Conservation (phyloP, 148 eudicot species). For the Amaranthus hypochondriacus region DNA sequence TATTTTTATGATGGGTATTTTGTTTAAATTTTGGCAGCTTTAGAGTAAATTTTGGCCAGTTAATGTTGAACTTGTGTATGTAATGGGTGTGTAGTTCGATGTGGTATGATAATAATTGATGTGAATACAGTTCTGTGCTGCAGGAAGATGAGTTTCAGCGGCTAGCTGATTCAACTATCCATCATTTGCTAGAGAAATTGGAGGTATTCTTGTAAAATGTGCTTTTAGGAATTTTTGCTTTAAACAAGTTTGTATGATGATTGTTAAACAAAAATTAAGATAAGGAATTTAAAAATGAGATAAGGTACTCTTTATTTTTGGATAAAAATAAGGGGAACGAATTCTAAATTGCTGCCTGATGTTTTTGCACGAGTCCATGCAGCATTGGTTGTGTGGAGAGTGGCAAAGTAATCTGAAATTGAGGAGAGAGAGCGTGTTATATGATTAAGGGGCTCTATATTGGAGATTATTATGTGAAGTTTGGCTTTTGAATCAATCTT, state of each 20-base stretch:
- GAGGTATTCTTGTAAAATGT: constrained; percentile 43
- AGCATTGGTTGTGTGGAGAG: not conserved
- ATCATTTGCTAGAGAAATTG: constrained; percentile 76
- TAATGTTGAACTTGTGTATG: not conserved
- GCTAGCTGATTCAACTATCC: constrained; percentile 81
- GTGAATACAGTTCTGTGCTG: constrained; percentile 59
- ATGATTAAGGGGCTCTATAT: no score
- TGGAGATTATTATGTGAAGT: no score
- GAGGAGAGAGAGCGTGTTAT: not conserved
- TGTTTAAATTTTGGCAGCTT: not conserved
- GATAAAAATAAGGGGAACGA: no score
- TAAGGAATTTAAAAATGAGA: no score
- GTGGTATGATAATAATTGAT: constrained; percentile 35
- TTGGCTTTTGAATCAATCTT: no score
- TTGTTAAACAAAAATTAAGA: not conserved
- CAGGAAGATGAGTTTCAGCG: constrained; percentile 81
- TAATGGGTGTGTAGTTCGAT: not conserved
- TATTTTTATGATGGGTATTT: not conserved
- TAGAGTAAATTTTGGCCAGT: not conserved
- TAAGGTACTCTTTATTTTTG: no score
- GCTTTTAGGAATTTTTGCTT: not conserved
- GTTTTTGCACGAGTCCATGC: no score
- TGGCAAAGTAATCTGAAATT: not conserved
- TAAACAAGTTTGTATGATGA: not conserved
- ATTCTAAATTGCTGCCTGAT: no score